Conservation (phyloP, 2,329 filamentous ascomycete species). For the Cyclaneusma minus region DNA sequence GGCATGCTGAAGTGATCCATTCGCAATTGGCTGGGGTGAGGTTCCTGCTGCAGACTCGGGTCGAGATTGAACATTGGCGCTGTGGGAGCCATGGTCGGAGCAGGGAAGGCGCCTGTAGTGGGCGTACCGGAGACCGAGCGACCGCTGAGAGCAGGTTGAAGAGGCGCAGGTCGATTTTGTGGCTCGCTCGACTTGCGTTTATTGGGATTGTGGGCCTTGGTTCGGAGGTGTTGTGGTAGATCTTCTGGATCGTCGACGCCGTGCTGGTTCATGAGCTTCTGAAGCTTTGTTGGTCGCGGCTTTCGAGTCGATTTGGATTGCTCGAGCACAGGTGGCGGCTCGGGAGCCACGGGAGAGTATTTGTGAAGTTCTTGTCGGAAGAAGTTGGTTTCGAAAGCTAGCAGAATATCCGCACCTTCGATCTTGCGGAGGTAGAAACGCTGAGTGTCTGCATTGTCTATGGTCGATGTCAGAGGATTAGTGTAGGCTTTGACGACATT, state of each 20-base stretch:
- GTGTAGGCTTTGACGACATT: slow-evolving; percentile 69
- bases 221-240: slow-evolving; percentile 50
- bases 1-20: too few relatives aligned
- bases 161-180: slow-evolving; percentile 9
- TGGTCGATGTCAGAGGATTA: slow-evolving; percentile 64
- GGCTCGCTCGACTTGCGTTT: slow-evolving; percentile 19
- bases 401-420: slow-evolving; percentile 85
- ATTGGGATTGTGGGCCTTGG: slow-evolving; percentile 16
- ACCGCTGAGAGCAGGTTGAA: slow-evolving; percentile 16
- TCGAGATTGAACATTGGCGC: too few relatives aligned
- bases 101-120: slow-evolving; percentile 13
- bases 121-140: slow-evolving; percentile 16
- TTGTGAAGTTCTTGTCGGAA: slow-evolving; percentile 92
- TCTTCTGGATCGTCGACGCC: slow-evolving; percentile 86
- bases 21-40: too few relatives aligned
- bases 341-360: slow-evolving; percentile 79
- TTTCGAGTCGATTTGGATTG: slow-evolving; percentile 86
- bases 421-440: slow-evolving; percentile 95
- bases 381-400: slow-evolving; percentile 92
- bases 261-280: slow-evolving; percentile 81
- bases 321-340: slow-evolving; percentile 73
- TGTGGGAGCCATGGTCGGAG: too few relatives aligned
- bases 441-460: slow-evolving; percentile 76
- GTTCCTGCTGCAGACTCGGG: too few relatives aligned
- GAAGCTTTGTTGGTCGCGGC: slow-evolving; percentile 87